Evolutionary conservation across 75 land plant genomes (phyloP), one percentile per base, ranked within the genome.

Genomic region (Cunninghamia lanceolata): DNA sequence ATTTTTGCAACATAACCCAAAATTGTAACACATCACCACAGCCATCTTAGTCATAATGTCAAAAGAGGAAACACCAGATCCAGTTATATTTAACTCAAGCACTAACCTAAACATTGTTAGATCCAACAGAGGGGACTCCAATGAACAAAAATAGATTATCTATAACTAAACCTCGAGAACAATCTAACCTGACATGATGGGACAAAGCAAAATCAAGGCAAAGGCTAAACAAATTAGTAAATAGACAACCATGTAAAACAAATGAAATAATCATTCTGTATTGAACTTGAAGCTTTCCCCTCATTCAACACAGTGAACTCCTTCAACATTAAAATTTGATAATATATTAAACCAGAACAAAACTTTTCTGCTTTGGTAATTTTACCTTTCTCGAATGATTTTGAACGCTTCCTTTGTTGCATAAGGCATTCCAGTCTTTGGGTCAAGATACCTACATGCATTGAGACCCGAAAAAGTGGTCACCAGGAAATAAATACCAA

Each of bases 341-440:
- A 82, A 32, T 43, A 16, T 30, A 19, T 34, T 47, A 56, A 50
- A 56, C 36, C 36, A 36, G 53, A 82, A 19, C 85, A 76, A 14
- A 39, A 43, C 42, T 3, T 28, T 80, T n/a, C 30, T 25, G 4
- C 30, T 80, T 9, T 43, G 52, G 14, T 2, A 90, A 19, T 36
- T 45, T 85, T 87, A 98, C 99, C 96, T 84, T 84, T 95, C 94
- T 53, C 96, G 90, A 39, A 98, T 91, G 43, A 91, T 86, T 81
- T 92, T 92, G 38, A 96, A 98, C 54, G 99, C 99, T 82, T 96
- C 99, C 84, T 89, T 93, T 80, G 96, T 98, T 84, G 99, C 99
- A 90, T 96, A 98, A 59, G 96, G 98, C 79, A 90, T 66, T 39
- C 99, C 98, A 70, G 99, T 94, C 90, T 91, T 89, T 66, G 99